Evolutionary conservation across 345 rosid species (phyloP).

Genomic region (Raphanus sativus): DNA sequence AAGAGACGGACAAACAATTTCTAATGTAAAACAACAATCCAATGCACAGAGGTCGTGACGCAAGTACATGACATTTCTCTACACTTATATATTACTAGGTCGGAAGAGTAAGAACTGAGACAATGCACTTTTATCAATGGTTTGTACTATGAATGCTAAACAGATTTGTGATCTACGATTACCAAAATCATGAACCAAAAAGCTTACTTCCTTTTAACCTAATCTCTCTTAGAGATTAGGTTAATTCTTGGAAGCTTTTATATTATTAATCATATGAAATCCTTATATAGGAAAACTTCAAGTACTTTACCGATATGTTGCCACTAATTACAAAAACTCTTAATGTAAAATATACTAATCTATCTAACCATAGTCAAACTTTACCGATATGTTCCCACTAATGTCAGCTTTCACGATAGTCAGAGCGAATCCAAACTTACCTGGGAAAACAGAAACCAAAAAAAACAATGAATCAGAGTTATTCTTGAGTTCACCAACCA

Average conservation of each 20-base stretch:
- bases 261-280: no score
- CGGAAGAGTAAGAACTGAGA: background rate
- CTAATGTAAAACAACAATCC: background rate
- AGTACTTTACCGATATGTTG: no score
- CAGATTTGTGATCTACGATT: background rate
- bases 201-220: no score
- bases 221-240: no score
- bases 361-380: background rate
- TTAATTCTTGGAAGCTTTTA: no score
- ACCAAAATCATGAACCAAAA: background rate
- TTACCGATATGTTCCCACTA: constrained; percentile 83
- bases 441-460: constrained; percentile 41
- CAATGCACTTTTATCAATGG: background rate
- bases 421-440: constrained; percentile 92
- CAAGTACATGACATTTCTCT: background rate
- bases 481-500: no score
- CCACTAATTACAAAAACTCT: no score
- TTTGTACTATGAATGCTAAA: background rate
- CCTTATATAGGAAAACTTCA: no score
- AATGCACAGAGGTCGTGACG: background rate
- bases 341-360: no score
- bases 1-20: background rate
- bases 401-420: constrained; percentile 81
- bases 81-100: constrained; percentile 6
- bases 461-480: no score